These are phyloP conservation scores for Prototheca cutis DNA, from an alignment of 163 green algal species.

Conservation along the genomic window DNA sequence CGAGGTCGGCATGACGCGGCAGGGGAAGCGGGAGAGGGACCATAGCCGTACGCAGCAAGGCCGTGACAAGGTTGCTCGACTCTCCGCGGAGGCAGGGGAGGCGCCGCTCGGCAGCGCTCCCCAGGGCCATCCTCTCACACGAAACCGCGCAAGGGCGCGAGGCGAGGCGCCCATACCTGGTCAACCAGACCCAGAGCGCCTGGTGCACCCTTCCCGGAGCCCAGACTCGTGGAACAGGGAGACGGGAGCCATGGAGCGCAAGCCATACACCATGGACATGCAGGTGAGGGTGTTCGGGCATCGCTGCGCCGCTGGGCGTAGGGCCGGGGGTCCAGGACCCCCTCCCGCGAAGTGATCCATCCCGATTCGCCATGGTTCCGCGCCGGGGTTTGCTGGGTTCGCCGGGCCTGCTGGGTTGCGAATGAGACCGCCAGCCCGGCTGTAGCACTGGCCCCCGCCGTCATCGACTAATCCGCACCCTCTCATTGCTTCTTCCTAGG, in stretches of 20 bases:
- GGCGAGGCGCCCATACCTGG: background rate
- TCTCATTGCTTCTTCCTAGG: no score
- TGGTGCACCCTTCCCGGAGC: background rate
- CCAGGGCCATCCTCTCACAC: constrained; percentile 1
- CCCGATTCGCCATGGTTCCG: no score
- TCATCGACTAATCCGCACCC: no score
- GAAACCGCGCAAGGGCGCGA: background rate
- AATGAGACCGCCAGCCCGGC: no score
- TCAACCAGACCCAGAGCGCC: constrained; percentile 11
- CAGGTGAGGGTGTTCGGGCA: background rate
- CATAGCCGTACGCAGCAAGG: background rate
- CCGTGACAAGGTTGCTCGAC: background rate
- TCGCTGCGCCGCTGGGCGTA: no score
- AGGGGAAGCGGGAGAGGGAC: background rate
- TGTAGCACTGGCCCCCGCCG: no score
- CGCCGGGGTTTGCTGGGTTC: no score
- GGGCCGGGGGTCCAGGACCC: no score
- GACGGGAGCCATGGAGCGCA: background rate
- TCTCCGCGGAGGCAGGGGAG: background rate
- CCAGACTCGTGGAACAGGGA: background rate
- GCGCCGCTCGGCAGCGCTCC: background rate
- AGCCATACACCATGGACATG: background rate
- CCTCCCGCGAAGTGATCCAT: no score
- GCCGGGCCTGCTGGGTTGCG: no score
- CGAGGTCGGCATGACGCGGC: background rate